phyloP scores from a whole-genome alignment of 2,329 filamentous ascomycete genomes.

The Fusarium tupiense region DNA sequence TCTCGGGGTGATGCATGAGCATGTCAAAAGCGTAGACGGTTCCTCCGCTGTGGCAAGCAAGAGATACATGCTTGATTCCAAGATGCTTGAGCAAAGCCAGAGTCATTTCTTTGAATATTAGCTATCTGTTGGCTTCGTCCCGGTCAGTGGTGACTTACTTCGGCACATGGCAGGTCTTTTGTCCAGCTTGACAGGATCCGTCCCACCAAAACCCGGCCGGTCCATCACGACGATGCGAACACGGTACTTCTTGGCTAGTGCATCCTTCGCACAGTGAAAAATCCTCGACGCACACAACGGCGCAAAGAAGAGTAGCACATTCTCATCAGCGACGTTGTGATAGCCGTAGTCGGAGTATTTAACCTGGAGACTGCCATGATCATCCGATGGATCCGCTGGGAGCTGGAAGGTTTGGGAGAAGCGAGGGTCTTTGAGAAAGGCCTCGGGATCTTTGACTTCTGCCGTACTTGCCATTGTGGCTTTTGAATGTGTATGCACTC shows the following conservation, averaged over 20 bases:
- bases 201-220: conserved; percentile 19
- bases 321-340: conserved; percentile 12
- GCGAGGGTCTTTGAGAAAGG: conserved; percentile 11
- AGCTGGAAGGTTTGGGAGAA: conserved; percentile 15
- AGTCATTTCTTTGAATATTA: neutral
- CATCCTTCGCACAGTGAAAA: conserved; percentile 19
- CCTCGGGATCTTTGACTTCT: neutral
- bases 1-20: conserved; percentile 23
- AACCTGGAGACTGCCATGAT: neutral
- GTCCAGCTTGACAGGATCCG: conserved; percentile 3
- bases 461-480: neutral
- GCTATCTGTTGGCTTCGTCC: fast-evolving
- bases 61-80: conserved; percentile 3
- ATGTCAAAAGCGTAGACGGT: conserved; percentile 25
- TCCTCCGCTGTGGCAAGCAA: conserved; percentile 23
- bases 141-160: neutral
- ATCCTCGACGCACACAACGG: conserved; percentile 13
- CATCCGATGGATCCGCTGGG: neutral
- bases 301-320: conserved; percentile 22
- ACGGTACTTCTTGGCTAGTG: conserved; percentile 6
- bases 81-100: conserved; percentile 5
- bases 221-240: conserved; percentile 15
- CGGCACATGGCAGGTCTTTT: neutral
- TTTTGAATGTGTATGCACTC: no score
- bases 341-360: conserved; percentile 25